These are phyloP conservation scores for Aspergillus versicolor DNA, from an alignment of 2,329 filamentous ascomycete genomes.

Conservation along the genomic window DNA sequence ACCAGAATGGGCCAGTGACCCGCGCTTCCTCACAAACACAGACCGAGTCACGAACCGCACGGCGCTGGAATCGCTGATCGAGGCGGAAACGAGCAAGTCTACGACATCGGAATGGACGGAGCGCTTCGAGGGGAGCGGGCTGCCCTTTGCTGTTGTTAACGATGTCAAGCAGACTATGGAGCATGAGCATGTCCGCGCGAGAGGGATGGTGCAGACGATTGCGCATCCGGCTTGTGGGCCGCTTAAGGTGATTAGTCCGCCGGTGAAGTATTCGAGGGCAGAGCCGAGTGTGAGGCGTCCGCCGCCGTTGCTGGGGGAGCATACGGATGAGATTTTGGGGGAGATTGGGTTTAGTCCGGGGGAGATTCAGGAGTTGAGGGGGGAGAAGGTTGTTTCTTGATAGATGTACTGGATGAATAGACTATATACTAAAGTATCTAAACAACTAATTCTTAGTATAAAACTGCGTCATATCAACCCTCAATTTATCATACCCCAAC, in stretches of 20 bases:
- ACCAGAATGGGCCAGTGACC: constrained; percentile 58
- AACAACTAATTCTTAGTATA: constrained; percentile 13
- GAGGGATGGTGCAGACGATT: constrained; percentile 86
- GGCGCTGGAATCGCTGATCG: constrained; percentile 70
- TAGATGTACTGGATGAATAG: too few species aligned
- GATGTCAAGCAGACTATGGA: constrained; percentile 82
- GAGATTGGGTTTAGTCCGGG: constrained; percentile 58
- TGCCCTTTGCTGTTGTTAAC: constrained; percentile 94
- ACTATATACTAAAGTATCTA: too few species aligned
- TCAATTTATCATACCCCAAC: constrained; percentile 31
- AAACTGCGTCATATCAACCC: constrained; percentile 35
- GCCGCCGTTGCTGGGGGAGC: constrained; percentile 85
- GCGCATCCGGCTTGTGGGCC: constrained; percentile 80
- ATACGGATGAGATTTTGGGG: constrained; percentile 74
- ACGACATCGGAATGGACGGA: constrained; percentile 87
- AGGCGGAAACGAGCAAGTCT: constrained; percentile 68
- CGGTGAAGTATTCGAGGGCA: constrained; percentile 88
- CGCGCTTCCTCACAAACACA: constrained; percentile 59
- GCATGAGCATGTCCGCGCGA: constrained; percentile 76
- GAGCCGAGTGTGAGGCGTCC: constrained; percentile 72
- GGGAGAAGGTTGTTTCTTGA: constrained; percentile 61
- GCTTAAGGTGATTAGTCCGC: constrained; percentile 88
- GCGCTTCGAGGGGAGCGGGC: constrained; percentile 78
- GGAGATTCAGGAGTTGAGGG: constrained; percentile 63
- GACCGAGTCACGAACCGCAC: constrained; percentile 64